A percentile compares a stretch with the other conserved stretches of the same genome.
Evolutionary conservation across 2,329 filamentous ascomycete genomes (phyloP).

Genomic region (Sporothrix inflata): DNA sequence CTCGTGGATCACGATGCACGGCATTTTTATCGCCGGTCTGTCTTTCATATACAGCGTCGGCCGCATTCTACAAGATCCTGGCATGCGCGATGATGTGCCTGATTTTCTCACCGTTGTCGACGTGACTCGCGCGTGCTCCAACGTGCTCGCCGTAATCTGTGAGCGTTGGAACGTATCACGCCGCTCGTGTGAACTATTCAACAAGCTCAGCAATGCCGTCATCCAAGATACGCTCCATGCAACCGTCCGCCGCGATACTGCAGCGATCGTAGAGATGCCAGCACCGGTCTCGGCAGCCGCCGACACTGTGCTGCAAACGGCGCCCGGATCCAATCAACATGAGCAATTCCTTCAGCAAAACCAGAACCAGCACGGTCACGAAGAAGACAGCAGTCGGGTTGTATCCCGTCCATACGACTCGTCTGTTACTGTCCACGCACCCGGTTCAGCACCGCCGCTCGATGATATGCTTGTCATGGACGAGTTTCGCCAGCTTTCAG

Average conservation of each 20-base stretch:
- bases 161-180: constrained; percentile 18
- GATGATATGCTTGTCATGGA: constrained; percentile 9
- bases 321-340: not conserved
- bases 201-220: constrained; percentile 23
- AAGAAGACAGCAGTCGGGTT: not conserved
- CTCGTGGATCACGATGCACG: constrained; percentile 22
- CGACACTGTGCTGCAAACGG: not conserved
- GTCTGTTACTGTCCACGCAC: not conserved
- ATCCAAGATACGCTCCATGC: not conserved
- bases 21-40: constrained; percentile 20
- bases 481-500: not conserved
- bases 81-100: not conserved
- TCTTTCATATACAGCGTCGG: constrained; percentile 16
- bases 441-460: not conserved
- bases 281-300: not conserved
- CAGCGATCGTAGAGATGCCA: not conserved
- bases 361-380: not conserved
- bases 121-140: constrained; percentile 17
- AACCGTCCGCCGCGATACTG: not conserved
- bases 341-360: not conserved
- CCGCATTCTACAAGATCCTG: constrained; percentile 18
- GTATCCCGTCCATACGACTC: not conserved
- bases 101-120: constrained; percentile 1
- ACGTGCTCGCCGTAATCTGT: constrained; percentile 7
- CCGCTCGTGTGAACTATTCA: constrained; percentile 18